Evolutionary conservation across 208 protist genomes (phyloP), one percentile per base, ranked within the genome.

Genomic region (Jaenimonas drosophilae): DNA sequence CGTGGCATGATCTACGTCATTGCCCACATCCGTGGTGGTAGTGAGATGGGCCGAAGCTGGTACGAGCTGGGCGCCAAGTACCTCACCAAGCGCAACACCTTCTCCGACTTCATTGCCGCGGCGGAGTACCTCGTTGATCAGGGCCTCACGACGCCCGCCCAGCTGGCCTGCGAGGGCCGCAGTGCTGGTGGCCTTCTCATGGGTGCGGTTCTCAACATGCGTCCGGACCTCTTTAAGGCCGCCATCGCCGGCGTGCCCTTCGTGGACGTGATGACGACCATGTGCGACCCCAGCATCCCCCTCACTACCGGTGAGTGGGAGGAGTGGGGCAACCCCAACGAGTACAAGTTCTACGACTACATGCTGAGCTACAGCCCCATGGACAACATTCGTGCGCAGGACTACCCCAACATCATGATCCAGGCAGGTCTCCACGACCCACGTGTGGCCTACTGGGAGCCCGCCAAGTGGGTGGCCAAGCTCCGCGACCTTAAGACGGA

Each of bases 251-350:
- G 81, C 21, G 94, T 97, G 19, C 89, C 90, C 9, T 97, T 97
- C 56, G 90, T 97, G 4, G 94, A 97, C 49, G 69, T 95, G 20
- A 84, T 96, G 74, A 94, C 78, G 36, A 96, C 91, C 23, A 96
- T 97, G 90, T 85, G 74, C 52, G 92, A 96, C 54, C 70, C 79
- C 38, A 74, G 54, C 42, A 93, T 97, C 52, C 89, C 92, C 0
- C 71, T 97, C 34, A 95, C 89, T 5, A 84, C 78, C 1, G 78
- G 67, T 2, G 88, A 97, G 67, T 95, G 78, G 85, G 84, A 94
- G 59, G 90, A 97, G 68, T 97, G 93, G 91, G 92, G 92, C 16
- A 97, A 96, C 77, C 91, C 91, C 17, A 93, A 97, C 68, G 83
- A 96, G 58, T 76, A 91, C 66, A 71, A 79, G 49, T 94, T 70